Evolutionary conservation across 805 yeast genomes (phyloP).

Genomic region (Maudiozyma turicensis): DNA sequence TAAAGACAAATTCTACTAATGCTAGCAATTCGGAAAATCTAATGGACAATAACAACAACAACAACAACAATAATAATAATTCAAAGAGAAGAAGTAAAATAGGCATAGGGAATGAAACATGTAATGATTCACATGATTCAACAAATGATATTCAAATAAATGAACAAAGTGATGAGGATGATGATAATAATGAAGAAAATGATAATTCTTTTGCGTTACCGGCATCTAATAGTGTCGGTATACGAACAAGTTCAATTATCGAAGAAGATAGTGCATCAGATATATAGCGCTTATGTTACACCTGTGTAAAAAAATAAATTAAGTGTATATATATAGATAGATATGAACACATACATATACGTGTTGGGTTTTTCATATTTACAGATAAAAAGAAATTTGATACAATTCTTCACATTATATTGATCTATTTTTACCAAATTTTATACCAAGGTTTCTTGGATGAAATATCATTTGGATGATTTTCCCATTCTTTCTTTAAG

Average conservation of each 20-base stretch:
- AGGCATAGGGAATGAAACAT: not conserved
- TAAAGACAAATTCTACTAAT: too few species aligned
- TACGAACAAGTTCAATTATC: not conserved
- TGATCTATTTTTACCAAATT: conserved; percentile 18
- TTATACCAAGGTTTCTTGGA: conserved; percentile 22
- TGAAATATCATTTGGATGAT: conserved; percentile 5
- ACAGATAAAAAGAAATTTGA: not conserved
- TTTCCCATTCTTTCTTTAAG: conserved; percentile 9
- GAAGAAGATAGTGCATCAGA: not conserved
- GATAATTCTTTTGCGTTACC: conserved; percentile 49
- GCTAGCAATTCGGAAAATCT: too few species aligned
- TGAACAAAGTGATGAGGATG: too few species aligned
- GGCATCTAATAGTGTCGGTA: conserved; percentile 15
- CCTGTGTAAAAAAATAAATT: too few species aligned
- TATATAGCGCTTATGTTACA: too few species aligned
- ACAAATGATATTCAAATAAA: too few species aligned
- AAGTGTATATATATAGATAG: conserved; percentile 1
- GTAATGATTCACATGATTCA: not conserved
- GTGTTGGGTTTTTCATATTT: too few species aligned
- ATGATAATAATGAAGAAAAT: not conserved
- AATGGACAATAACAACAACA: not conserved
- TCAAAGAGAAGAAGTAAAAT: not conserved
- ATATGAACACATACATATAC: not conserved
- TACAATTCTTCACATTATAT: not conserved
- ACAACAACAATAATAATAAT: not conserved